Evolutionary conservation across 2,329 filamentous ascomycete species (phyloP), one percentile per base, ranked within the genome.

Genomic region (Bipolaris cookei): DNA sequence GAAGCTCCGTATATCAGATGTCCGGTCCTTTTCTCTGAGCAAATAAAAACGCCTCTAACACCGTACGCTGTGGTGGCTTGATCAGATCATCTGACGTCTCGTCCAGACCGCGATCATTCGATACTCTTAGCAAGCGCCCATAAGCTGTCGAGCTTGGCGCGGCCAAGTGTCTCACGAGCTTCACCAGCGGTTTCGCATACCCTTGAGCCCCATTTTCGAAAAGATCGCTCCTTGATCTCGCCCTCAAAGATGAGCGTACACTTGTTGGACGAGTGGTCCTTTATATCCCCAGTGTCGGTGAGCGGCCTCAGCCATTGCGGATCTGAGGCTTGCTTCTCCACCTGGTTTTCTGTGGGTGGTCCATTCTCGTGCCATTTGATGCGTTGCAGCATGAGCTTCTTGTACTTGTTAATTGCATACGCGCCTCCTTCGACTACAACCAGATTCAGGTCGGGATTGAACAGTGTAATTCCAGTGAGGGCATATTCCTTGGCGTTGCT

Each of bases 331-430:
- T 84, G 82, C 55, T 88, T 88, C 35, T 82, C 83, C 58, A 87
- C 80, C 51, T 79, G 77, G 30, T 76, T 79, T 8, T 82, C 83
- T 39, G 86, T 83, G 0, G 92, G 88, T 2, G 88, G 87, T 0
- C 86, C 84, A 67, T 96, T 97, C 73, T 98, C 93, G 2, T 90
- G 90, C 95, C 96, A 99, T 76, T 96, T 90, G 70, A 98, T 92
- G 45, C 95, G 92, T 66, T 94, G 89, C 41, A 96, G 82, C 91
- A 99, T 93, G 28, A 99, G 83, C 75, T 97, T 97, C 76, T 90
- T 92, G 81, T 94, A 98, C 61, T 89, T 88, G 50, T 86, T 87
- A 73, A 95, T 90, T 57, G 89, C 90, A 79, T 95, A 89, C 58
- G 88, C 82, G 37, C 95, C 95, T 32, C 94, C 95, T 76, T 99